Base-by-base conservation (phyloP, 306 rosid species). In the Cucurbita moschata region DNA sequence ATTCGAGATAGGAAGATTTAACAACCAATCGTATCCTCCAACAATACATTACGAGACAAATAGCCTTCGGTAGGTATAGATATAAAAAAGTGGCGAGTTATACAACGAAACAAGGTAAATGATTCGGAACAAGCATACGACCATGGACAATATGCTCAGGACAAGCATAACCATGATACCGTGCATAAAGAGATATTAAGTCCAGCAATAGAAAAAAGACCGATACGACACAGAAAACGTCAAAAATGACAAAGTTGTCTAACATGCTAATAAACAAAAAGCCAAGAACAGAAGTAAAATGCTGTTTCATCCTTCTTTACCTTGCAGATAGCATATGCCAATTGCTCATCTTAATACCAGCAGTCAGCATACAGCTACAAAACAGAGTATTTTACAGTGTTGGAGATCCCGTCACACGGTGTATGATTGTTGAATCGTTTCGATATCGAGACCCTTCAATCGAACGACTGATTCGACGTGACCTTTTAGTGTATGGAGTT, bases 381-480 rank as follows among this genome's bases (percentile, higher is more conserved):
- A 39, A 72, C 62, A 40, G 35, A 30, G 57, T 38, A 53, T 56
- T 55, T 55, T 72, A 55, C 76, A 72, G 76, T 55, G 56, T 72
- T 55, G 14, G 2, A 18, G 53, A 40, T 40, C 49, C 50, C 35
- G 79, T 88, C 83, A 93, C 61, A 93, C 97, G 13, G 98, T 93
- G 81, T 93, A 93, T 4, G 97, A 87, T 87, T 93, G 98, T 85
- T 93, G 98, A 78, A 93, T 93, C 46, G 98, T 93, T 83, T 90
- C 97, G 16, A 93, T 90, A 82, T 93, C 98, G 0, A 93, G 96
- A 12, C 96, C 96, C 87, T 90, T 93, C 91, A 86, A 83, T 78
- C 97, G 86, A 92, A 93, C 98, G 66, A 93, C 98, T n/a, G 96
- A 90, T 80, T 93, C 98, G 51, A 93, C 98, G 44, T 93, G 98